These are phyloP conservation scores for Phytophthora pinifolia DNA, from an alignment of 352 stramenopile species.

Conservation along the genomic window DNA sequence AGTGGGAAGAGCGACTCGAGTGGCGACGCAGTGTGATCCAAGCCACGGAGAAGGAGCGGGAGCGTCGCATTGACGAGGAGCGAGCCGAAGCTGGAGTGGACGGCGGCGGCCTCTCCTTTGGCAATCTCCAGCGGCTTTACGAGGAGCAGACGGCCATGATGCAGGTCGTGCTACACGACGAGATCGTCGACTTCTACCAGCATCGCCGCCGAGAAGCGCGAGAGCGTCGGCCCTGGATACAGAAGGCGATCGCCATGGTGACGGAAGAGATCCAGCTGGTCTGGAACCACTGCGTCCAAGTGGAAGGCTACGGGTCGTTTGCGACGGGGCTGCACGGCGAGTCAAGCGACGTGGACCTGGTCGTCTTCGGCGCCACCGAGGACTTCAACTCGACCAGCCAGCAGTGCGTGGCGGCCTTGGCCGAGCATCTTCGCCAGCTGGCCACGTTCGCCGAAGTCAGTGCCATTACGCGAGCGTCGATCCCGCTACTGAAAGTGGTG, in stretches of 20 bases:
- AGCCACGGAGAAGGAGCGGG: conserved; percentile 73
- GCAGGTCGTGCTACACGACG: conserved; percentile 77
- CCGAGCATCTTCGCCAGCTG: conserved; percentile 27
- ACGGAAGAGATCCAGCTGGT: conserved; percentile 42
- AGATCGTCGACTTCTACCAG: conserved; percentile 65
- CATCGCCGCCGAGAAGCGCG: conserved; percentile 45
- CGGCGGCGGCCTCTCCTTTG: conserved; percentile 47
- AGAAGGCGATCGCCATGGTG: conserved; percentile 53
- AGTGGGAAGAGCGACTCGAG: conserved; percentile 75
- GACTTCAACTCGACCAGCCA: conserved; percentile 49
- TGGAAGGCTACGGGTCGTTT: conserved; percentile 80
- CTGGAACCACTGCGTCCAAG: conserved; percentile 47
- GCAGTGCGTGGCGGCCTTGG: conserved; percentile 48
- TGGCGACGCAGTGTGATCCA: conserved; percentile 65
- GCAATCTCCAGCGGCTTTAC: conserved; percentile 74
- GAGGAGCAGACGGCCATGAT: conserved; percentile 79
- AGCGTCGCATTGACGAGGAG: conserved; percentile 65
- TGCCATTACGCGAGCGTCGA: conserved; percentile 65
- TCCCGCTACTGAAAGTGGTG: conserved; percentile 80
- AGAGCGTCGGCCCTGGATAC: conserved; percentile 40
- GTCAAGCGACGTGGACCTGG: conserved; percentile 77
- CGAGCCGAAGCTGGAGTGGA: conserved; percentile 28
- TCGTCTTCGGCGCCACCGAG: conserved; percentile 69
- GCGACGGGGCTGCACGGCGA: conserved; percentile 62
- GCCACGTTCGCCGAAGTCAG: conserved; percentile 57